A percentile compares a stretch with the other conserved stretches of the same genome.
These are phyloP conservation scores for Fusarium drepaniforme DNA, from an alignment of 2,329 filamentous ascomycete genomes.

Conservation along the genomic window DNA sequence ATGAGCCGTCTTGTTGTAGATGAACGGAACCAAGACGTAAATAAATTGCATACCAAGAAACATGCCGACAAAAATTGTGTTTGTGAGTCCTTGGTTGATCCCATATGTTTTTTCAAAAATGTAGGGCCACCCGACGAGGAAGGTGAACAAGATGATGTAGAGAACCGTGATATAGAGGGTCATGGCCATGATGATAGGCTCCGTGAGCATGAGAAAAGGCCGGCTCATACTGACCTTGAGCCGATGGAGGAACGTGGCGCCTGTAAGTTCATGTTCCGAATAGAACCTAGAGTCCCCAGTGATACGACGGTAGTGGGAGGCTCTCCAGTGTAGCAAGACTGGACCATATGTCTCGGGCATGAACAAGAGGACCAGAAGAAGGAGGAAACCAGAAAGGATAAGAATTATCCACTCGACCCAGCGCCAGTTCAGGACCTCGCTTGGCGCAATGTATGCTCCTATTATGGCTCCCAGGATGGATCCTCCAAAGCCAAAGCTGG, in stretches of 20 bases:
- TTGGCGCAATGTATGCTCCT: conserved; percentile 74
- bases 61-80: conserved; percentile 57
- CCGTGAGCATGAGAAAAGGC: conserved; percentile 52
- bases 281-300: conserved; percentile 71
- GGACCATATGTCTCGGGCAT: conserved; percentile 75
- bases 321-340: conserved; percentile 70
- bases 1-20: conserved; percentile 45
- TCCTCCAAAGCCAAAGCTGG: conserved; percentile 57
- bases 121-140: conserved; percentile 62
- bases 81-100: conserved; percentile 54
- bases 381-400: conserved; percentile 69
- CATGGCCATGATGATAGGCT: conserved; percentile 55
- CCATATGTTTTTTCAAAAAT: conserved; percentile 59
- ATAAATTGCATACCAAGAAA: conserved; percentile 53
- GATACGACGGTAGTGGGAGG: conserved; percentile 67
- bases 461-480: conserved; percentile 52
- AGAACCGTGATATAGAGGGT: conserved; percentile 63
- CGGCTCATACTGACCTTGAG: conserved; percentile 57
- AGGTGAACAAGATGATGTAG: conserved; percentile 65
- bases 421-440: conserved; percentile 60
- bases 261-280: conserved; percentile 71
- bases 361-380: conserved; percentile 65
- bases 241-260: conserved; percentile 62
- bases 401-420: conserved; percentile 74
- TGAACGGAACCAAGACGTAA: conserved; percentile 45